Evolutionary conservation across 2,329 filamentous ascomycete genomes (phyloP), one percentile per base, ranked within the genome.

Genomic region (Cytospora paraplurivora): DNA sequence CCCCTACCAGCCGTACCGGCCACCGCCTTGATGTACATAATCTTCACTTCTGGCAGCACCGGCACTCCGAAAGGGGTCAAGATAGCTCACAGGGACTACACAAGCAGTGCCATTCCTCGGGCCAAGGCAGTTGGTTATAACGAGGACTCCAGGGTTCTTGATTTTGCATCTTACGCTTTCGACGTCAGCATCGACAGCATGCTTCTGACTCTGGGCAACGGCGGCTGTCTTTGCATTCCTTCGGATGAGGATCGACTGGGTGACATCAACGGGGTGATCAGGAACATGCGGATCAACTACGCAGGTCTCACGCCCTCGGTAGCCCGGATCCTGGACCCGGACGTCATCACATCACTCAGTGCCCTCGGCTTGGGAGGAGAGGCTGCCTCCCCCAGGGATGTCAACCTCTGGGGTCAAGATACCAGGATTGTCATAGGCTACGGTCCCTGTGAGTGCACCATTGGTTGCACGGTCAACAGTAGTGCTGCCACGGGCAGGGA

Each of bases 41-140:
- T 84, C 66, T 85, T 85, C 70, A 85, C 83, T 5, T 85, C 82
- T 2, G 83, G 83, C n/a, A 84, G 78, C 33, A 85, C 83, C 0
- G 83, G 83, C 5, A 74, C 73, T 15, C 83, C 83, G 0, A 86
- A 86, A 70, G 82, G 82, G n/a, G 78, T 83, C 15, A 75, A 82
- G 15, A 69, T 74, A 35, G 70, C 71, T 4, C 74, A 76, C 63
- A 56, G 52, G 6, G 69, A 71, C 52, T 72, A 72, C 59, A 70
- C 69, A 27, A 70, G 66, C 57, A 69, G 68, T 44, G 69, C 69
- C 7, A 59, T 69, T 15, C 79, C 58, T 77, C 81, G 32, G 73
- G 81, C 49, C 68, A 73, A 49, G 76, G 80, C 51, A 76, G 82
- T 75, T 74, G 81, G 64, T 76, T 83, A 65, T 76, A 79, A 51